Evolutionary conservation across 768 basidiomycete genomes (phyloP).

Genomic region (Lyophyllum semitale): DNA sequence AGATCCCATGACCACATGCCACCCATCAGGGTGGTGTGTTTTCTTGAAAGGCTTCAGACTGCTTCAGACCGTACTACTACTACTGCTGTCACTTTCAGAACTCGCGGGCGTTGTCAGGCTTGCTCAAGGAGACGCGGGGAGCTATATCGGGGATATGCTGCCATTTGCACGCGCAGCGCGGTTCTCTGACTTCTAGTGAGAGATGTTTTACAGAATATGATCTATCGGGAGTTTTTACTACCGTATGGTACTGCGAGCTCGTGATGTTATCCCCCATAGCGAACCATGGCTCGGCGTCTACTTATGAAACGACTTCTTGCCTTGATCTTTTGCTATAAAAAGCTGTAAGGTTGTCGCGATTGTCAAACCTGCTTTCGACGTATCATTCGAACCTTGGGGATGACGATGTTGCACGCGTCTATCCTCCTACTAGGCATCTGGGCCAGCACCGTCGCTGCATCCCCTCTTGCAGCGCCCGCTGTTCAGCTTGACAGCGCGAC

Average conservation of each 20-base stretch:
- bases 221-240: not conserved
- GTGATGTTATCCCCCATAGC: not conserved
- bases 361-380: not conserved
- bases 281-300: not conserved
- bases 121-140: not conserved
- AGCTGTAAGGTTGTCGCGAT: not conserved
- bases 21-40: not conserved
- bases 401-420: not conserved
- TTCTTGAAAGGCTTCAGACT: not conserved
- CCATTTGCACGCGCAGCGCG: not conserved
- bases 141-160: not conserved
- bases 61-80: not conserved
- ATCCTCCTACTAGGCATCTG: not conserved
- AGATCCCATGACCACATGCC: not conserved
- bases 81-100: too few relatives aligned
- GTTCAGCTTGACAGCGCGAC: slow-evolving; percentile 46
- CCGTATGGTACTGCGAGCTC: not conserved
- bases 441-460: slow-evolving; percentile 8
- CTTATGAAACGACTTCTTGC: not conserved
- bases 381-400: not conserved
- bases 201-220: not conserved
- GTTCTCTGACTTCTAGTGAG: not conserved
- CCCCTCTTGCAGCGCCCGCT: slow-evolving; percentile 30
- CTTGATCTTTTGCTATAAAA: not conserved
- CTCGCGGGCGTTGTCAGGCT: not conserved